Base-by-base conservation (phyloP, 306 rosid genomes). In the Malus fusca region DNA sequence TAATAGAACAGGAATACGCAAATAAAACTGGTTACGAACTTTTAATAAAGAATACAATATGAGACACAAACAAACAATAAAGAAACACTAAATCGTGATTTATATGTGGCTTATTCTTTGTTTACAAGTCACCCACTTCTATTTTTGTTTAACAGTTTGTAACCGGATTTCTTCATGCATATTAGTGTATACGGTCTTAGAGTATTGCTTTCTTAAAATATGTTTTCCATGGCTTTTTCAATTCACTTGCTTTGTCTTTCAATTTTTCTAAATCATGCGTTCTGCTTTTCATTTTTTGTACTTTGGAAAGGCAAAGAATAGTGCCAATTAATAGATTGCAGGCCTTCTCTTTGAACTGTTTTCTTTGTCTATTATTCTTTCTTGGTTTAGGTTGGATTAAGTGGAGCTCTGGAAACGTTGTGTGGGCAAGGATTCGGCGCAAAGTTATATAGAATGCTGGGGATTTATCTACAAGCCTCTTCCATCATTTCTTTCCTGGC, bases 391-490 rank as follows among this genome's bases (percentile, higher is more conserved):
- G 70, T 88, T 69, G 97, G 96, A 13, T 86, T 87, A 70, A 93
- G 96, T 77, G 98, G 98, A 69, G 90, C 96, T 52, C 81, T 93
- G 8, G 97, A 93, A 81, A 93, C 97, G 30, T 85, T 93, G 0
- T 93, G 98, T 33, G 98, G 98, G 51, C 97, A 93, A 87, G 94
- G 87, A 76, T 91, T 82, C 82, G 98, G 97, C 0, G 91, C 98
- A 61, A 64, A 84, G 71, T 77, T 71, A 22, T 91, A 85, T 84
- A 76, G 83, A 62, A 60, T 72, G 78, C 23, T 91, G 80, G 98
- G 98, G 80, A 79, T 89, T 43, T 85, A 91, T 85, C 87, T 93
- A 30, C 98, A 93, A 82, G 71, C 93, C 53, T 83, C 92, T 4
- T 85, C 92, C 80, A 85, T 91, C 67, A 88, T 87, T 33, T 84